These are phyloP conservation scores for Shiraia sp. DNA, from an alignment of 2,329 filamentous ascomycete genomes.

Conservation along the genomic window DNA sequence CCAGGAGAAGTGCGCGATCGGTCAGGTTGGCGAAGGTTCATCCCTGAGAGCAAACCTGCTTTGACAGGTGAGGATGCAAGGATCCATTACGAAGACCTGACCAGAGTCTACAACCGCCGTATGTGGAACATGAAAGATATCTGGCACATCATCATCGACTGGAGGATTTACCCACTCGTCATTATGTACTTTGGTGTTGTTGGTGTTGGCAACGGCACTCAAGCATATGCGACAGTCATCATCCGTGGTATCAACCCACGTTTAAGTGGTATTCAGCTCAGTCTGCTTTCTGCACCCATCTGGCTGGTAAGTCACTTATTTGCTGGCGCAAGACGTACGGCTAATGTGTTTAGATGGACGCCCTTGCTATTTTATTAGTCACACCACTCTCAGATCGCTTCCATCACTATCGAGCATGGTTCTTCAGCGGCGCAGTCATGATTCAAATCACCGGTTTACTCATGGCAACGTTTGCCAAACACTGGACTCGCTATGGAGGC, in stretches of 20 bases:
- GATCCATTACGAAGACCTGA: slow-evolving; percentile 82
- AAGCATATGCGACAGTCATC: slow-evolving; percentile 86
- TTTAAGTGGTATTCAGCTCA: slow-evolving; percentile 75
- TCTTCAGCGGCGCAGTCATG: slow-evolving; percentile 76
- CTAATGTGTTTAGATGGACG: slow-evolving; percentile 67
- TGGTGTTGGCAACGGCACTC: slow-evolving; percentile 86
- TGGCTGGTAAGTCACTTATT: slow-evolving; percentile 70
- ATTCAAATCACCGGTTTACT: slow-evolving; percentile 84
- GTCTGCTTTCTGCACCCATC: slow-evolving; percentile 84
- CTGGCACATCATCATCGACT: slow-evolving; percentile 73
- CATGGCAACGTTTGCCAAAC: slow-evolving; percentile 75
- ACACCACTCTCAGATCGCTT: slow-evolving; percentile 88
- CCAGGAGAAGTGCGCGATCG: slow-evolving; percentile 65
- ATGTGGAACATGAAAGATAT: slow-evolving; percentile 76
- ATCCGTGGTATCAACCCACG: slow-evolving; percentile 76
- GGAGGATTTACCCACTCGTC: slow-evolving; percentile 83
- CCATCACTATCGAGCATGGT: slow-evolving; percentile 75
- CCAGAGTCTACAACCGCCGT: slow-evolving; percentile 74
- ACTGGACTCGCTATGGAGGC: slow-evolving; percentile 85
- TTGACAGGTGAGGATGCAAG: slow-evolving; percentile 76
- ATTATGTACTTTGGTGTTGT: slow-evolving; percentile 96
- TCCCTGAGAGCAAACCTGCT: slow-evolving; percentile 71
- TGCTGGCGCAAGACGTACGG: neutral
- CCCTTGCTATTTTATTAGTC: slow-evolving; percentile 82
- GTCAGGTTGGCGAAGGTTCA: slow-evolving; percentile 62